Percentiles rank a stretch among this genome's conserved stretches.
phyloP scores from a whole-genome alignment of 345 rosid species.

The Populus tremula region DNA sequence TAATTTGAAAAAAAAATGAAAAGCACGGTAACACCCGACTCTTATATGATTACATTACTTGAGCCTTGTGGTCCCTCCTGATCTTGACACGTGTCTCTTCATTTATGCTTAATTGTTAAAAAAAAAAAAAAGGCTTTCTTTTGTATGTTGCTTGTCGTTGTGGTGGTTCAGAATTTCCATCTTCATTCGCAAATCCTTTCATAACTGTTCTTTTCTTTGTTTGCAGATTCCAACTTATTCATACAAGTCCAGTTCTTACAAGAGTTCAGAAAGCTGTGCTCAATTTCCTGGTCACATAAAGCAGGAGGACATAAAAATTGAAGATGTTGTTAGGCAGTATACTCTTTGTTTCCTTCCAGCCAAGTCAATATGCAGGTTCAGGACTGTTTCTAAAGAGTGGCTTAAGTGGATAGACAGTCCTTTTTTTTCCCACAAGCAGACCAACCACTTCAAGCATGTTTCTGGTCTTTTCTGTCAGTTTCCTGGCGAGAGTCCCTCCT shows the following conservation, averaged over 20 bases:
- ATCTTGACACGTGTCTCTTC: neutral
- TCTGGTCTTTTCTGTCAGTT: constrained; percentile 38
- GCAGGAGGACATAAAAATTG: neutral
- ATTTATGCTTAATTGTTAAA: neutral
- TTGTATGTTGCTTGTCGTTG: neutral
- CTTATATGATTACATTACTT: too few relatives aligned
- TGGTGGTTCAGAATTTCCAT: neutral
- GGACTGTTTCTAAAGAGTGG: constrained; percentile 43
- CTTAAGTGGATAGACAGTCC: constrained; percentile 29
- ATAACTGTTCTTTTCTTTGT: neutral
- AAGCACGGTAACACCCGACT: too few relatives aligned
- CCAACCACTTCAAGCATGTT: constrained; percentile 22
- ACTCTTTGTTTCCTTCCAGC: constrained; percentile 44
- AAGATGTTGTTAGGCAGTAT: constrained; percentile 22
- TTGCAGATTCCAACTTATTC: constrained; percentile 5
- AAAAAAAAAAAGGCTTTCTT: neutral
- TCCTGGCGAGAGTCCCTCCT: constrained; percentile 26
- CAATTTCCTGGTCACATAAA: neutral
- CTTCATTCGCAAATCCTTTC: neutral
- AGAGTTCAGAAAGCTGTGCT: neutral
- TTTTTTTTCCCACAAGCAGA: constrained; percentile 42
- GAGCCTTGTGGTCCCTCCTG: neutral
- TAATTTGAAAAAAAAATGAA: too few relatives aligned
- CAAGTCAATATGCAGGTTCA: constrained; percentile 40
- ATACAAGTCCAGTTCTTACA: neutral